Evolutionary conservation across 371 early-diverging fungal genomes (phyloP).

Genomic region (Mortierella sp.): DNA sequence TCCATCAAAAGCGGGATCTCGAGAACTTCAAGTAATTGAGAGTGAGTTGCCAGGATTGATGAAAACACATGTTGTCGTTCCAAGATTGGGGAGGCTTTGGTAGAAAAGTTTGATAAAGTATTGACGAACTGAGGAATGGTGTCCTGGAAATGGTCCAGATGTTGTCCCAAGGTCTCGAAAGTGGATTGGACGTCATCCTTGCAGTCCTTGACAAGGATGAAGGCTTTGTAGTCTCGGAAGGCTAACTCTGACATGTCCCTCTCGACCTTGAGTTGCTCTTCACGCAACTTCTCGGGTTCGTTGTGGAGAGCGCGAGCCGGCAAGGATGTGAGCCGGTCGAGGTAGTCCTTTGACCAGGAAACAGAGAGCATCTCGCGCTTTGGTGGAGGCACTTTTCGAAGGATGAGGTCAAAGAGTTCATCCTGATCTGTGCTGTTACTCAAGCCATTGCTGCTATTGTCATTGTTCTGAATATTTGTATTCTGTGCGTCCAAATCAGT

Average conservation of each 20-base stretch:
- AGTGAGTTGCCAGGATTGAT: conserved; percentile 71
- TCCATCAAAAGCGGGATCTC: conserved; percentile 89
- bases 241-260: conserved; percentile 78
- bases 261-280: conserved; percentile 69
- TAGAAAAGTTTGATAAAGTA: conserved; percentile 56
- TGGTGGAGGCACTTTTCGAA: conserved; percentile 37
- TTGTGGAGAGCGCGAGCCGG: conserved; percentile 69
- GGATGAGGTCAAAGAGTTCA: conserved; percentile 52
- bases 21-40: conserved; percentile 72
- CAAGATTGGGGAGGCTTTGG: conserved; percentile 60
- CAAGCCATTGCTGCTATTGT: background rate
- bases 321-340: conserved; percentile 70
- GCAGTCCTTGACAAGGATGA: conserved; percentile 75
- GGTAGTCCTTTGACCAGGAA: conserved; percentile 71
- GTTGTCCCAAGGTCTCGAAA: conserved; percentile 64
- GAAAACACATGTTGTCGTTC: conserved; percentile 60
- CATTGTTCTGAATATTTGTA: background rate
- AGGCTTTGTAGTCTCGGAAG: conserved; percentile 77
- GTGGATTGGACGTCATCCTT: conserved; percentile 67
- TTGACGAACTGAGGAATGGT: conserved; percentile 67
- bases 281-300: conserved; percentile 64
- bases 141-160: conserved; percentile 62
- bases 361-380: conserved; percentile 56
- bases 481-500: conserved; percentile 1
- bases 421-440: conserved; percentile 47